Conservation (phyloP, 2,329 filamentous ascomycete species). For the Tolypocladium tropicale region DNA sequence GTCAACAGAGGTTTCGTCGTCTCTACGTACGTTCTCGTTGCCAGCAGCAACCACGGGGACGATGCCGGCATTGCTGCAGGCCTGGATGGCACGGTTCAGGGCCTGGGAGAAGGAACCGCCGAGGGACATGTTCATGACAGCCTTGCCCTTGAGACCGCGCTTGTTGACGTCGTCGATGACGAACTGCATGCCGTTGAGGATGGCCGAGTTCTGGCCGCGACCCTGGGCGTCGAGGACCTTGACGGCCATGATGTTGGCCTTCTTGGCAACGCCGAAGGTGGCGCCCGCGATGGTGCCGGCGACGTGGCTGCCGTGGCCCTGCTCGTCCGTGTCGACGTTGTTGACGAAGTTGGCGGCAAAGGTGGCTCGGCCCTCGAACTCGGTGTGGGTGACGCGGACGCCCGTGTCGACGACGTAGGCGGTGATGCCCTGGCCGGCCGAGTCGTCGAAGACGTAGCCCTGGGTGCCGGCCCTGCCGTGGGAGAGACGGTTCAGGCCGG, state of each 20-base stretch:
- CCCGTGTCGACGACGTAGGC: constrained; percentile 58
- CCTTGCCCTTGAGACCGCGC: constrained; percentile 35
- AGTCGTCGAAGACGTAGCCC: constrained; percentile 37
- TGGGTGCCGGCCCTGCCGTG: constrained; percentile 21
- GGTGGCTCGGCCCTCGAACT: constrained; percentile 45
- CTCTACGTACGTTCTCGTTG: constrained; percentile 36
- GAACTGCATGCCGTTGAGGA: constrained; percentile 51
- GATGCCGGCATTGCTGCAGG: constrained; percentile 37
- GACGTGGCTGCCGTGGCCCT: constrained; percentile 56
- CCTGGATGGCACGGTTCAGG: constrained; percentile 45
- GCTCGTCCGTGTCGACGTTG: constrained; percentile 39
- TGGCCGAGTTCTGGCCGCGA: constrained; percentile 23
- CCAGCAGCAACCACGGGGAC: constrained; percentile 51
- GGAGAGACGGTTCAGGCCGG: constrained; percentile 44
- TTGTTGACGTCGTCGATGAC: constrained; percentile 35
- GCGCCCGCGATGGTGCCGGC: constrained; percentile 50
- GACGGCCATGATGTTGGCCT: constrained; percentile 41
- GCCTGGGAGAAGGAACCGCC: constrained; percentile 38
- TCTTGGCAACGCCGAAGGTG: constrained; percentile 54
- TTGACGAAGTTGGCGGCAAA: constrained; percentile 43
- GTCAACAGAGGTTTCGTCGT: neutral
- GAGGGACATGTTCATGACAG: constrained; percentile 55
- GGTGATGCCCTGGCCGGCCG: constrained; percentile 44
- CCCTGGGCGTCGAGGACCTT: constrained; percentile 46
- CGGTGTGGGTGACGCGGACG: constrained; percentile 42